Conservation (phyloP, 331 rosid genomes). For the Telfairia occidentalis region DNA sequence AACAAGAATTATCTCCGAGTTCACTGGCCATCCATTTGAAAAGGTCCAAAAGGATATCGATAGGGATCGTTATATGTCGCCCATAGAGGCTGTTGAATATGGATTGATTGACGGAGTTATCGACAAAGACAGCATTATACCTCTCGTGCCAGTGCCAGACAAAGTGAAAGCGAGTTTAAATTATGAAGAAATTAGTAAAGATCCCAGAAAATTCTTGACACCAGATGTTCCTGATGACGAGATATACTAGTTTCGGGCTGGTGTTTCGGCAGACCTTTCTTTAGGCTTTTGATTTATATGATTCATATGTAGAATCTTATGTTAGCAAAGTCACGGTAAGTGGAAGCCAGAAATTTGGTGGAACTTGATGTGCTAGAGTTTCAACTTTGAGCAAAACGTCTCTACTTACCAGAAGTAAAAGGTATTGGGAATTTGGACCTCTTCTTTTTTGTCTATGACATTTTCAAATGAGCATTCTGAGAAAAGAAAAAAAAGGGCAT, state of each 20-base stretch:
- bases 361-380: background rate
- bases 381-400: background rate
- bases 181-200: constrained; percentile 45
- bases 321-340: background rate
- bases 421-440: background rate
- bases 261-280: constrained; percentile 8
- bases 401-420: background rate
- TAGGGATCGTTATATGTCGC: constrained; percentile 81
- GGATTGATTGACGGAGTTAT: constrained; percentile 86
- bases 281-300: background rate
- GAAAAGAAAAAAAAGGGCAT: background rate
- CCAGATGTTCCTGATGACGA: constrained; percentile 83
- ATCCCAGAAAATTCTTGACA: constrained; percentile 50
- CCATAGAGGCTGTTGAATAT: constrained; percentile 88
- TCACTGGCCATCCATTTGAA: constrained; percentile 66
- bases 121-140: constrained; percentile 63
- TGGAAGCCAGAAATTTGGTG: background rate
- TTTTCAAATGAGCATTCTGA: background rate
- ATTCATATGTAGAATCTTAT: background rate
- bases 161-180: constrained; percentile 37
- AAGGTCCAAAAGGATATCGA: constrained; percentile 80
- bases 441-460: background rate
- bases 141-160: constrained; percentile 72
- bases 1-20: constrained; percentile 48
- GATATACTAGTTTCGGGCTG: constrained; percentile 43